These are phyloP conservation scores for Plantago lanceolata DNA, from an alignment of 305 asterid species.

Conservation along the genomic window DNA sequence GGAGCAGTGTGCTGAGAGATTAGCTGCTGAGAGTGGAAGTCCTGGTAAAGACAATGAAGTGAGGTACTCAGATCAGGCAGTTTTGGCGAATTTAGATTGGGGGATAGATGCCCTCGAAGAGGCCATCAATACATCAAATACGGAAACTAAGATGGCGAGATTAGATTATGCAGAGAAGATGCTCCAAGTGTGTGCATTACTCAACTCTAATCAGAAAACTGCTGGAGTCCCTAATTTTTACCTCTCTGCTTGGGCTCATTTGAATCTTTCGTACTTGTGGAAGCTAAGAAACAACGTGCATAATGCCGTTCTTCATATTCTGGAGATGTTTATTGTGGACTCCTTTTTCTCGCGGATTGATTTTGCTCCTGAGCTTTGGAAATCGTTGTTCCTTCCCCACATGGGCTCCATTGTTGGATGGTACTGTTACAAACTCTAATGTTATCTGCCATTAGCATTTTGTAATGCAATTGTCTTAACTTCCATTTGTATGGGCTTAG, in stretches of 20 bases:
- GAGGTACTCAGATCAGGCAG: slow-evolving; percentile 78
- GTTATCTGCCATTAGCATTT: not conserved
- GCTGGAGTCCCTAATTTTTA: slow-evolving; percentile 80
- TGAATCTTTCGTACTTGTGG: slow-evolving; percentile 65
- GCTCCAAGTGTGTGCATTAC: slow-evolving; percentile 79
- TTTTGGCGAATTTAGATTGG: slow-evolving; percentile 81
- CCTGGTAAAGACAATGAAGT: slow-evolving; percentile 39
- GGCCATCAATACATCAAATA: slow-evolving; percentile 60
- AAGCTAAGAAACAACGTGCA: slow-evolving; percentile 41
- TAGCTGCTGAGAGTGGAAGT: slow-evolving; percentile 65
- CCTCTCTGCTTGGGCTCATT: slow-evolving; percentile 82
- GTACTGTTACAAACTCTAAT: slow-evolving; percentile 16
- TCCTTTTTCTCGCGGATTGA: slow-evolving; percentile 76
- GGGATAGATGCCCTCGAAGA: slow-evolving; percentile 88
- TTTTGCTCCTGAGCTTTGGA: slow-evolving; percentile 86
- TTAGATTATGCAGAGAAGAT: slow-evolving; percentile 74
- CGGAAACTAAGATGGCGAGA: slow-evolving; percentile 72
- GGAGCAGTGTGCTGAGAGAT: slow-evolving; percentile 75
- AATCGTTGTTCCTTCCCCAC: slow-evolving; percentile 64
- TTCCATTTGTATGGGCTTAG: not conserved
- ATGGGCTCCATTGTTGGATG: slow-evolving; percentile 72
- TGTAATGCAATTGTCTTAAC: not conserved
- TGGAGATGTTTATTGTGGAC: slow-evolving; percentile 70
- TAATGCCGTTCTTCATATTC: slow-evolving; percentile 44
- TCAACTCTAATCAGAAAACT: slow-evolving; percentile 50